phyloP scores from a whole-genome alignment of 148 eudicot species.

The Selenicereus undatus region DNA sequence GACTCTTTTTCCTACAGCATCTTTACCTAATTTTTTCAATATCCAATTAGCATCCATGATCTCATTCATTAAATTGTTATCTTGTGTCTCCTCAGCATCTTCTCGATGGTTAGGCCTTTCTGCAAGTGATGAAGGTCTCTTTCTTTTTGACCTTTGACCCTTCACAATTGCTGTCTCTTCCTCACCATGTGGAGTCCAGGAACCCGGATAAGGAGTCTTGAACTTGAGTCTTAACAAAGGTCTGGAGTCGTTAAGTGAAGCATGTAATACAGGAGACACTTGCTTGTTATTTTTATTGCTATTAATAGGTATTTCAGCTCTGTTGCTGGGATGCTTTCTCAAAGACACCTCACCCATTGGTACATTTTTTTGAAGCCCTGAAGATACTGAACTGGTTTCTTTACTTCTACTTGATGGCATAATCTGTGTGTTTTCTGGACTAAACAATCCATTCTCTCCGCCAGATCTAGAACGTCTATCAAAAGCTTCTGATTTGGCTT shows the following conservation, averaged over 20 bases:
- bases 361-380: constrained; percentile 32
- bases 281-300: constrained; percentile 30
- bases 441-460: constrained; percentile 37
- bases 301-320: constrained; percentile 29
- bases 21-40: constrained; percentile 79
- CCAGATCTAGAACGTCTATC: constrained; percentile 30
- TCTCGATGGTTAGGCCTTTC: constrained; percentile 43
- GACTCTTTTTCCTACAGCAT: constrained; percentile 89
- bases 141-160: constrained; percentile 92
- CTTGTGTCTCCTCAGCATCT: constrained; percentile 38
- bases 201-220: constrained; percentile 54
- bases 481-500: constrained; percentile 38
- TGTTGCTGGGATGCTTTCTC: constrained; percentile 42
- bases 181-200: constrained; percentile 52
- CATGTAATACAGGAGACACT: constrained; percentile 30
- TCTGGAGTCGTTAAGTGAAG: constrained; percentile 53
- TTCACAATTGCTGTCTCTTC: constrained; percentile 64
- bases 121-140: constrained; percentile 45
- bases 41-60: constrained; percentile 78
- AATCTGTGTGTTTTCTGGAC: constrained; percentile 31
- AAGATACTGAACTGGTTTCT: constrained; percentile 31
- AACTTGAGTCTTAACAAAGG: constrained; percentile 72
- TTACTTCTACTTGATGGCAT: constrained; percentile 30
- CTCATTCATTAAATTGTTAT: constrained; percentile 43
- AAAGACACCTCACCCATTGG: constrained; percentile 38